Evolutionary conservation across 2,329 filamentous ascomycete species (phyloP).

Genomic region (Mollisia scopiformis): DNA sequence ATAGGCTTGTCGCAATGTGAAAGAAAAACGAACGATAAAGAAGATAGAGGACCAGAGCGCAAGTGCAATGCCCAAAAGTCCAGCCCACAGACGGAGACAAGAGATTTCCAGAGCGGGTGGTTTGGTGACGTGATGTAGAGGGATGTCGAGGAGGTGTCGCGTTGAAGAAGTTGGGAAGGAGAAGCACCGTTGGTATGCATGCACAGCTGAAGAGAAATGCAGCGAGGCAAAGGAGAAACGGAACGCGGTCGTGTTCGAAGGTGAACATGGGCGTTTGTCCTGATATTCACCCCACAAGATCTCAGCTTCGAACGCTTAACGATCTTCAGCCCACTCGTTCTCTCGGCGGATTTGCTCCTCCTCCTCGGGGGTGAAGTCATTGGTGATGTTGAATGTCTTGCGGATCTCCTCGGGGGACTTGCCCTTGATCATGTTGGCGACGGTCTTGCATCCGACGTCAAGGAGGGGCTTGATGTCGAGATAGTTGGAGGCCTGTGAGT

Average conservation of each 20-base stretch:
- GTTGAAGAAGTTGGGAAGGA: too few species aligned
- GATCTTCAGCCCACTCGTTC: conserved; percentile 91
- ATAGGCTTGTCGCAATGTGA: background rate
- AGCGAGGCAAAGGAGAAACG: background rate
- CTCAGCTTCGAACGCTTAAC: conserved; percentile 46
- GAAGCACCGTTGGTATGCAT: conserved; percentile 2
- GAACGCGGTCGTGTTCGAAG: background rate
- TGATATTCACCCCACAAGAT: background rate
- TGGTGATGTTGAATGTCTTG: conserved; percentile 99
- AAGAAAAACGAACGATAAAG: conserved; percentile 8
- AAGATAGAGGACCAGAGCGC: background rate
- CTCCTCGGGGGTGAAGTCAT: conserved; percentile 98
- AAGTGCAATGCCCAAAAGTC: conserved; percentile 5
- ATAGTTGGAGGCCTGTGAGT: conserved; percentile 85
- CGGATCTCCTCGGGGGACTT: conserved; percentile 99
- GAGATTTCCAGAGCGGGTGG: background rate
- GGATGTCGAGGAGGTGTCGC: too few species aligned
- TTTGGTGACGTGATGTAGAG: background rate
- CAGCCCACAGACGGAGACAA: background rate
- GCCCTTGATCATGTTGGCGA: conserved; percentile 99
- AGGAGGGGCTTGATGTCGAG: conserved; percentile 98
- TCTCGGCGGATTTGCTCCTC: conserved; percentile 95
- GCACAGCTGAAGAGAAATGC: background rate
- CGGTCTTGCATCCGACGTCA: conserved; percentile 98
- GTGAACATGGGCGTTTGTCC: background rate